Conservation (phyloP, 768 basidiomycete species). For the Cubamyces sp. region DNA sequence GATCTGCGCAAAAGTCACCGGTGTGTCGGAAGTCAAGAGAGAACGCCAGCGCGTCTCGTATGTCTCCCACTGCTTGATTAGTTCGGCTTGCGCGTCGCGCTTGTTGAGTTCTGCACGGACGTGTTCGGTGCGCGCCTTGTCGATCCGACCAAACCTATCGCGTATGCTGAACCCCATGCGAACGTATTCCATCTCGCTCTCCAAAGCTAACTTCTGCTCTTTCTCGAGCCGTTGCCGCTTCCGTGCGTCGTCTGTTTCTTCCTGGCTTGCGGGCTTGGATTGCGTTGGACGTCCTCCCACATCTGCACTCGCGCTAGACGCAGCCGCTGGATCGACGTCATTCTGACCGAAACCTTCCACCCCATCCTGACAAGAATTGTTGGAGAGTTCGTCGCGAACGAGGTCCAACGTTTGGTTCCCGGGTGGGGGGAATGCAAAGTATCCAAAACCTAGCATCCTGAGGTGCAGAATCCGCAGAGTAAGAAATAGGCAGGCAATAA, state of each 20-base stretch:
- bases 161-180: slow-evolving; percentile 59
- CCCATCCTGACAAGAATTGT: neutral
- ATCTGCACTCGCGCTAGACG: neutral
- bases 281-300: neutral
- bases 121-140: slow-evolving; percentile 51
- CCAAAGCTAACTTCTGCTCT: slow-evolving; percentile 48
- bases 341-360: neutral
- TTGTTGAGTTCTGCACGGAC: slow-evolving; percentile 52
- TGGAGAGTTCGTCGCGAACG: no score
- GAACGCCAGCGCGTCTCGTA: slow-evolving; percentile 58
- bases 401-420: neutral
- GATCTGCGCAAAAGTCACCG: slow-evolving; percentile 52
- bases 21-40: slow-evolving; percentile 37
- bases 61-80: slow-evolving; percentile 49
- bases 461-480: neutral
- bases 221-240: slow-evolving; percentile 30
- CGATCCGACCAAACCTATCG: slow-evolving; percentile 52
- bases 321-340: neutral
- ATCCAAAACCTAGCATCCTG: slow-evolving; percentile 6
- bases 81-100: slow-evolving; percentile 45
- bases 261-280: neutral
- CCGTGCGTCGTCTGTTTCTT: slow-evolving; percentile 8
- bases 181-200: slow-evolving; percentile 63
- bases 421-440: slow-evolving; percentile 20
- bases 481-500: neutral